These are phyloP conservation scores for Oidium heveae DNA, from an alignment of 2,329 filamentous ascomycete genomes.

Conservation along the genomic window DNA sequence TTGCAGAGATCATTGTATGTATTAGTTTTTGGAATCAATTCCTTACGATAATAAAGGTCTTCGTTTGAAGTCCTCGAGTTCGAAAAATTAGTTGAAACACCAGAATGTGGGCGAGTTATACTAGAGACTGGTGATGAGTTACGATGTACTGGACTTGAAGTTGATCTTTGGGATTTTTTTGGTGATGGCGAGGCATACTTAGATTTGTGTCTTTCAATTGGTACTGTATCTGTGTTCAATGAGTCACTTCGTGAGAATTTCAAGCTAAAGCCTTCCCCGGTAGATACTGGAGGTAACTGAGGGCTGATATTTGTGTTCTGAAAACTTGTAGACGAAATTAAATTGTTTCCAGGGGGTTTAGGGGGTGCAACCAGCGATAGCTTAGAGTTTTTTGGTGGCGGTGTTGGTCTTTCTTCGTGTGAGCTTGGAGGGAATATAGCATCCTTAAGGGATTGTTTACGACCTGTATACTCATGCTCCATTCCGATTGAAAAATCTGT, in stretches of 20 bases:
- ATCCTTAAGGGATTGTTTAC: neutral
- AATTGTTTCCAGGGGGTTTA: conserved; percentile 10
- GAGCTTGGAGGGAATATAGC: conserved; percentile 1
- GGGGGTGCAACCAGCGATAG: conserved; percentile 7
- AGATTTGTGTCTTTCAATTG: neutral
- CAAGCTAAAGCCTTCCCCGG: conserved; percentile 9
- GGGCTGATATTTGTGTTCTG: conserved; percentile 3
- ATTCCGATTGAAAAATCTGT: conserved; percentile 12
- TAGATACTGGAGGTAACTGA: conserved; percentile 7
- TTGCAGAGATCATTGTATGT: too few species aligned
- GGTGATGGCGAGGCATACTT: neutral
- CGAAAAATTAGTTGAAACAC: neutral
- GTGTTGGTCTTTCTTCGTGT: conserved; percentile 16
- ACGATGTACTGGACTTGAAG: neutral
- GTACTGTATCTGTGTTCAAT: neutral
- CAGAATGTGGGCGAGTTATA: neutral
- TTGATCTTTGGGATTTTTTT: neutral
- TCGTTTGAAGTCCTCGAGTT: conserved; percentile 12
- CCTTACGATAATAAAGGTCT: conserved; percentile 10
- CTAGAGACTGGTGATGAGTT: neutral
- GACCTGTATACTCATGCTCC: conserved; percentile 6
- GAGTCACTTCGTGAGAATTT: conserved; percentile 5
- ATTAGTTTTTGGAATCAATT: conserved; percentile 8
- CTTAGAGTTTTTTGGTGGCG: conserved; percentile 17
- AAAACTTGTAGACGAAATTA: conserved; percentile 7